Base-by-base conservation (phyloP, 148 eudicot species). In the Cornus kousa region DNA sequence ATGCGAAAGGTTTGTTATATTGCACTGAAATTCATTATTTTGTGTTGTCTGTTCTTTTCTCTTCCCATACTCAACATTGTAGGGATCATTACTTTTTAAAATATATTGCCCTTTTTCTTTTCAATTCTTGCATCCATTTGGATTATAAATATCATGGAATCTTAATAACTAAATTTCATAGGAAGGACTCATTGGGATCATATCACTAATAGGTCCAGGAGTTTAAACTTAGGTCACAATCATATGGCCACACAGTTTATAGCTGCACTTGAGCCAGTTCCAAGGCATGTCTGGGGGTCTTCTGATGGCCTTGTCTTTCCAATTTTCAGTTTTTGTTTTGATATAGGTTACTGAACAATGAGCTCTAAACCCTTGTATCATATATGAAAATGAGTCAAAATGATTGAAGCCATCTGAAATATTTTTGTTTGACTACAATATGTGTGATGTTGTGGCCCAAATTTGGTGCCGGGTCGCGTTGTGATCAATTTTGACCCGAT, bases 1-100 rank as follows among this genome's bases (percentile, higher is more conserved):
- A 95, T 83, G 99, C 87, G 70, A 95, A 93, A 93, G 99, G 97
- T 95, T 35, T 74, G 91, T 55, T 72, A 39, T 70, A 5, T 46
- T 7, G 62, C 46, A 37, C 14, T 23, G 22, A 16, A 37, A 19
- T 35, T 24, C 19, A 19, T 70, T 68, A 7, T 17, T 9, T 70
- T 24, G 12, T 33, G 33, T 70, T 19, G 3, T 65, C n/a, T 37
- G 46, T 74, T 74, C 19, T 20, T 39, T 16, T n/a, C 0, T 8
- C 17, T 35, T 20, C 17, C 73, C 28, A 19, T 22, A 39, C 43
- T 16, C 20, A 23, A 37, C 53, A 9, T 19, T 9, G 59, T 12
- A 12, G 19, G 59, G 59, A 17, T 16, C 17, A 12, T 2, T 53
- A 17, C 17, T 53, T 11, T 53, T 53, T 16, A 0, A 12, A 12